These are phyloP conservation scores for Aureobasidium sp. DNA, from an alignment of 2,329 filamentous ascomycete species.

Conservation along the genomic window DNA sequence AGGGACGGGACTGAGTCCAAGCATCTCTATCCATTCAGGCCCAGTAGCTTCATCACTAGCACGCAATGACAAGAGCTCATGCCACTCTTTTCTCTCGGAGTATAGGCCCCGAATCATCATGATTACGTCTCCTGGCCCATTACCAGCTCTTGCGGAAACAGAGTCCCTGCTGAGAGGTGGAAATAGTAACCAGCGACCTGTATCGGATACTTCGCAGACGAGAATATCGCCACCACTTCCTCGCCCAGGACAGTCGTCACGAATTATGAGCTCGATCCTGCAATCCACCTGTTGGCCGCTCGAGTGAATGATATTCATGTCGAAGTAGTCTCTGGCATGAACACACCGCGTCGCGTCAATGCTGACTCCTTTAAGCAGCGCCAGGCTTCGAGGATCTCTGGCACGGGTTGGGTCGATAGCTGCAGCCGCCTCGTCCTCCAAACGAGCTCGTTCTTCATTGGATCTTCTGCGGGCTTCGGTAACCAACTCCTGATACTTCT, in stretches of 20 bases:
- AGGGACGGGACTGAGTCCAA: slow-evolving; percentile 60
- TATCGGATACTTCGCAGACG: slow-evolving; percentile 78
- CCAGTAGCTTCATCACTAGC: slow-evolving; percentile 71
- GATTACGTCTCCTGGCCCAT: slow-evolving; percentile 64
- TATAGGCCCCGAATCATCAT: slow-evolving; percentile 76
- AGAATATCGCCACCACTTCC: slow-evolving; percentile 75
- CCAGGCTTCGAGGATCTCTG: slow-evolving; percentile 71
- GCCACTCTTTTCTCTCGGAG: slow-evolving; percentile 61
- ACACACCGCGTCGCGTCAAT: slow-evolving; percentile 78
- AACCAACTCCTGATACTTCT: slow-evolving; percentile 64
- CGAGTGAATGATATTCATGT: slow-evolving; percentile 76
- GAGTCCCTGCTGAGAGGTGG: slow-evolving; percentile 69
- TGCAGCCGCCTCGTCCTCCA: slow-evolving; percentile 80
- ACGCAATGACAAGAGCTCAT: slow-evolving; percentile 71
- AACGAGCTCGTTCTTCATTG: slow-evolving; percentile 63
- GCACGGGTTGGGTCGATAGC: slow-evolving; percentile 74
- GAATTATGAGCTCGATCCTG: slow-evolving; percentile 75
- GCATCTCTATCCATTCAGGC: slow-evolving; percentile 78
- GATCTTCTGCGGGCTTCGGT: slow-evolving; percentile 66
- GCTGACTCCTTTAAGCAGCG: slow-evolving; percentile 58
- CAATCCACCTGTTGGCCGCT: slow-evolving; percentile 86
- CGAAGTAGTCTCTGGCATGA: slow-evolving; percentile 82
- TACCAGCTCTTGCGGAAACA: slow-evolving; percentile 74
- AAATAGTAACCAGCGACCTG: slow-evolving; percentile 77
- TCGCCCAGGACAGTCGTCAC: slow-evolving; percentile 66